Percentiles rank a stretch among this genome's conserved stretches.
Evolutionary conservation across 2,329 filamentous ascomycete species (phyloP).

Genomic region (Geosmithia putterillii): DNA sequence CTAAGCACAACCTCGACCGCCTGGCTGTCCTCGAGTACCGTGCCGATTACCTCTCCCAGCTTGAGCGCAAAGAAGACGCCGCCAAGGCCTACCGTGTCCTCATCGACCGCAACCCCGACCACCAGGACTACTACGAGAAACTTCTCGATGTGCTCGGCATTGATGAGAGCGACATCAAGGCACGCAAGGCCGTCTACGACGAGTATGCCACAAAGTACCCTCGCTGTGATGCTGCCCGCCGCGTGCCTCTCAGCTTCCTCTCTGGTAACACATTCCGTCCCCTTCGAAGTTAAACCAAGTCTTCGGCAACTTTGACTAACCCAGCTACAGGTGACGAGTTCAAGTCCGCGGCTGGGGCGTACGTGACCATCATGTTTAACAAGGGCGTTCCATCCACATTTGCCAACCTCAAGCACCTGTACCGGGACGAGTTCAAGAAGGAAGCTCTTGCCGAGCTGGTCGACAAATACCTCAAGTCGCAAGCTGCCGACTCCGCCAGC

Average conservation of each 20-base stretch:
- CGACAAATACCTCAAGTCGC: constrained; percentile 60
- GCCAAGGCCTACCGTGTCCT: constrained; percentile 69
- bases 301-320: neutral
- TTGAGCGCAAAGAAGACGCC: constrained; percentile 67
- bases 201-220: constrained; percentile 72
- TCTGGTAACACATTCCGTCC: constrained; percentile 35
- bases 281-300: neutral
- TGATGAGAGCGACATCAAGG: constrained; percentile 40
- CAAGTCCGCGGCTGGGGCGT: constrained; percentile 61
- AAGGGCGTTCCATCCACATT: constrained; percentile 95
- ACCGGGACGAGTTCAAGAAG: constrained; percentile 66
- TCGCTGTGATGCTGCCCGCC: constrained; percentile 71
- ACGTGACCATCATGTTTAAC: constrained; percentile 73
- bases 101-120: constrained; percentile 78
- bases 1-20: constrained; percentile 70
- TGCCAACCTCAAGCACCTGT: constrained; percentile 90
- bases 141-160: constrained; percentile 60
- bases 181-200: constrained; percentile 58
- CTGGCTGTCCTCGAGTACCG: constrained; percentile 75
- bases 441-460: constrained; percentile 64
- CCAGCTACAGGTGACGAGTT: constrained; percentile 59
- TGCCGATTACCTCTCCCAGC: constrained; percentile 70
- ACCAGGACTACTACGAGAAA: constrained; percentile 72
- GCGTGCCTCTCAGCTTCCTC: constrained; percentile 83
- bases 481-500: constrained; percentile 33